Percentiles rank a stretch among this genome's conserved stretches.
These are phyloP conservation scores for Endoconidiophora polonica DNA, from an alignment of 2,329 filamentous ascomycete species.

Conservation along the genomic window DNA sequence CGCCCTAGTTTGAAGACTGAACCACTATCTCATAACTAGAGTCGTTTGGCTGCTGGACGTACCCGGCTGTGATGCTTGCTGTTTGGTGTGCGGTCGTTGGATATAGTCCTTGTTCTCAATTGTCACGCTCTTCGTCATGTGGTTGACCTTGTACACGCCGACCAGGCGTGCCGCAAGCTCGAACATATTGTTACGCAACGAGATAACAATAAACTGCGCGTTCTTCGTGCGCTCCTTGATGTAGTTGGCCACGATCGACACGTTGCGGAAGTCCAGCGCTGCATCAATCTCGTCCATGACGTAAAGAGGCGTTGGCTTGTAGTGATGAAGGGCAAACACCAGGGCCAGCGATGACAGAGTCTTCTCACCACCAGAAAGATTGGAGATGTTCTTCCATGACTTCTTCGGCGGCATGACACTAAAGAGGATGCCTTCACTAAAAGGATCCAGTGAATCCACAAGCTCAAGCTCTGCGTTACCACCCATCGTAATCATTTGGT, in stretches of 20 bases:
- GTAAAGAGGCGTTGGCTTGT: slow-evolving; percentile 92
- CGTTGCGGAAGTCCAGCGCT: slow-evolving; percentile 92
- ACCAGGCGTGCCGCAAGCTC: slow-evolving; percentile 90
- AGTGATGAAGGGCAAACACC: slow-evolving; percentile 96
- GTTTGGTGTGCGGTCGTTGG: slow-evolving; percentile 21
- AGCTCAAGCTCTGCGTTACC: slow-evolving; percentile 95
- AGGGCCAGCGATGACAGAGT: slow-evolving; percentile 82
- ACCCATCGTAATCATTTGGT: slow-evolving; percentile 99
- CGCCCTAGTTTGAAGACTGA: no score
- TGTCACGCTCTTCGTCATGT: slow-evolving; percentile 89
- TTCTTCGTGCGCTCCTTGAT: slow-evolving; percentile 99
- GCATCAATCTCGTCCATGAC: slow-evolving; percentile 99
- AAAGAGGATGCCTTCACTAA: slow-evolving; percentile 92
- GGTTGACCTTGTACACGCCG: slow-evolving; percentile 98
- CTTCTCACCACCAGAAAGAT: slow-evolving; percentile 92
- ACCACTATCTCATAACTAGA: slow-evolving; percentile 6
- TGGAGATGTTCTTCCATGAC: slow-evolving; percentile 98
- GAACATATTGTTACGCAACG: slow-evolving; percentile 98
- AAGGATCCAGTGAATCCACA: slow-evolving; percentile 89
- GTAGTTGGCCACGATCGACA: slow-evolving; percentile 94
- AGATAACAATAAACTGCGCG: slow-evolving; percentile 97
- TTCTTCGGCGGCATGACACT: slow-evolving; percentile 99
- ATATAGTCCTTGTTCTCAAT: slow-evolving; percentile 76
- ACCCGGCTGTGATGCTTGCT: slow-evolving; percentile 15
- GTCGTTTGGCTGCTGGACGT: slow-evolving; percentile 4